Evolutionary conservation across 768 basidiomycete species (phyloP), one percentile per base, ranked within the genome.

Genomic region (Lentinula detonsa): DNA sequence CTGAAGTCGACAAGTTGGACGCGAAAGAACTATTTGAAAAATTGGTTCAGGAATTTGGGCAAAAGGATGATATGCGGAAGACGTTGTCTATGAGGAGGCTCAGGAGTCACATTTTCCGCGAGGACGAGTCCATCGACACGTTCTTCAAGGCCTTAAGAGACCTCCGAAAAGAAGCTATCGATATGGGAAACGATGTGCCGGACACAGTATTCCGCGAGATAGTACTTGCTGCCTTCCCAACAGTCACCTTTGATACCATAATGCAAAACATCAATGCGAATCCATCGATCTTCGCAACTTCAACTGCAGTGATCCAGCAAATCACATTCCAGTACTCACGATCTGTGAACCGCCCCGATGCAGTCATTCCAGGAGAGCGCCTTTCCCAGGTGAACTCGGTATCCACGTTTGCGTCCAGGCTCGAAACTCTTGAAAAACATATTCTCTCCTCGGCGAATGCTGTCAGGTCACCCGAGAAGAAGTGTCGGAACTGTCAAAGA

Each of bases 401-500:
- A 4, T 10, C 28, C 11, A 15, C 2, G 11, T n/a, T 11, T 42
- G n/a, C 28, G 13, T 50, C 49, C 10, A 21, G 13, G 2, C 16
- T 50, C 49, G 10, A 13, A 21, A 10, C 11, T 11, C 49, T 50
- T 10, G 49, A 50, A 10, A n/a, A 21, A 2, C 10, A 21, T 10
- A 21, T 50, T 8, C 28, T 6, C 4, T 34, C 31, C 3, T 10
- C 35, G 5, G 21, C 37, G 13, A 59, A 62, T 15, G 28, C 23
- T 23, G 23, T 23, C 23, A 23, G 23, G 23, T 23, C 23, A 23
- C 23, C 16, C 2, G 23, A 23, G 23, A 23, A 23, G 23, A 23
- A 23, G 23, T 23, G 23, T 23, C 23, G 23, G 23, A 8, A 40
- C 23, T 71, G 70, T 57, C n/a, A 55, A 9, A 13, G 33, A 1